phyloP scores from a whole-genome alignment of 2,329 filamentous ascomycete species.

The Purpureocillium takamizusanense region DNA sequence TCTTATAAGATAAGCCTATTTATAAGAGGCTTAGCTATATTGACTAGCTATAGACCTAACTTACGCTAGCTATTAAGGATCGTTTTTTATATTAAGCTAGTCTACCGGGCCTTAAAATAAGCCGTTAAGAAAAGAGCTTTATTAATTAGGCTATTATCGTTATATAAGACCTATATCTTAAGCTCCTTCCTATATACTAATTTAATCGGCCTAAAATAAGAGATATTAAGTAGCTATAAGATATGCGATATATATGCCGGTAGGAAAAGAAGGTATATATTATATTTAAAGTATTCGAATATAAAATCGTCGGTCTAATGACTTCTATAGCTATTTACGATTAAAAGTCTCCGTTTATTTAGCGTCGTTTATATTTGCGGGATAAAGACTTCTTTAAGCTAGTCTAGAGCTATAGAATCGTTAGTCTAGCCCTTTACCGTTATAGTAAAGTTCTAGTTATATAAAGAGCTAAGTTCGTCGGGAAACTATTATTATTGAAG shows the following conservation, averaged over 20 bases:
- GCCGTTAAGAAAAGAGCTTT: background rate
- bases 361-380: too few species aligned
- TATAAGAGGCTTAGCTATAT: background rate
- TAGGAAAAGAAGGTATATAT: conserved; percentile 1
- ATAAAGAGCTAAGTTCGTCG: background rate
- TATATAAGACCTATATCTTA: background rate
- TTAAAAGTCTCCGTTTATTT: background rate
- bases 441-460: background rate
- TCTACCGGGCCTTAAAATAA: background rate
- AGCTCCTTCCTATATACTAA: background rate
- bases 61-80: background rate
- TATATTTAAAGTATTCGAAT: conserved; percentile 1
- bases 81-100: background rate
- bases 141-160: background rate
- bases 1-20: background rate
- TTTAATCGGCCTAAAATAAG: background rate
- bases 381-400: too few species aligned
- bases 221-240: conserved; percentile 4
- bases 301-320: conserved; percentile 1
- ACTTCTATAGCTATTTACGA: conserved; percentile 3
- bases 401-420: too few species aligned
- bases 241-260: conserved; percentile 1
- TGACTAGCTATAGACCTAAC: background rate
- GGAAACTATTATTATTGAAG: conserved; percentile 4
- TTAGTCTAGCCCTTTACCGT: too few species aligned